Conservation (phyloP, 345 rosid species). For the Eucalyptus rudis region DNA sequence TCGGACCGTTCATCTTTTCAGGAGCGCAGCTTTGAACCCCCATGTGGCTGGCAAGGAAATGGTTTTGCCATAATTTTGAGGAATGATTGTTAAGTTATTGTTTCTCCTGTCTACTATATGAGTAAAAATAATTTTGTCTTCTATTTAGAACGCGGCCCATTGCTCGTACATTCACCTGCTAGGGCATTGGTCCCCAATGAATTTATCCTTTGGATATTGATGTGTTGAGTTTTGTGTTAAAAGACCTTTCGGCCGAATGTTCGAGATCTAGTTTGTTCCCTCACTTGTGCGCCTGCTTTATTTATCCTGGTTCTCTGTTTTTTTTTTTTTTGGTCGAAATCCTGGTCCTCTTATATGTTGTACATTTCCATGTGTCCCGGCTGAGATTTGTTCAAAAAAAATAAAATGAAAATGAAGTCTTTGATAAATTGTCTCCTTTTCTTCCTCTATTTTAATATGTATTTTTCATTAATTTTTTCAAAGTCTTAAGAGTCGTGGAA, state of each 20-base stretch:
- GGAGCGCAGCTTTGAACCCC: not conserved
- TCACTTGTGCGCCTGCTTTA: not conserved
- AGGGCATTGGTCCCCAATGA: not conserved
- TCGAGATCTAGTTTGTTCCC: not conserved
- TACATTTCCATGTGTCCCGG: not conserved
- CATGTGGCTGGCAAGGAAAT: not conserved
- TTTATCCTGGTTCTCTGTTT: not conserved
- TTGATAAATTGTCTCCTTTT: not conserved
- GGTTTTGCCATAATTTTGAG: not conserved
- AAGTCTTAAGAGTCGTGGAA: not conserved
- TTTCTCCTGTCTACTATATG: not conserved
- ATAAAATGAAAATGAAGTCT: not conserved
- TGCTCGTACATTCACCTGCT: not conserved
- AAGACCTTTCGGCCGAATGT: not conserved
- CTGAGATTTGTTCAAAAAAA: not conserved
- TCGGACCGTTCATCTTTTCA: not conserved
- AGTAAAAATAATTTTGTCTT: not conserved
- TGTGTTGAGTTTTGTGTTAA: not conserved
- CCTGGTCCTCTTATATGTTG: not conserved
- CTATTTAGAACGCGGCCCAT: not conserved
- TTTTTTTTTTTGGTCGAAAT: too few relatives aligned
- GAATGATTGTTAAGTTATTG: not conserved
- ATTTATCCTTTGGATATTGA: not conserved
- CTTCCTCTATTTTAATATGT: not conserved
- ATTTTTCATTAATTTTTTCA: not conserved